Conservation (phyloP, 1,139 yeast species). For the Lodderomyces parapsilosis region DNA sequence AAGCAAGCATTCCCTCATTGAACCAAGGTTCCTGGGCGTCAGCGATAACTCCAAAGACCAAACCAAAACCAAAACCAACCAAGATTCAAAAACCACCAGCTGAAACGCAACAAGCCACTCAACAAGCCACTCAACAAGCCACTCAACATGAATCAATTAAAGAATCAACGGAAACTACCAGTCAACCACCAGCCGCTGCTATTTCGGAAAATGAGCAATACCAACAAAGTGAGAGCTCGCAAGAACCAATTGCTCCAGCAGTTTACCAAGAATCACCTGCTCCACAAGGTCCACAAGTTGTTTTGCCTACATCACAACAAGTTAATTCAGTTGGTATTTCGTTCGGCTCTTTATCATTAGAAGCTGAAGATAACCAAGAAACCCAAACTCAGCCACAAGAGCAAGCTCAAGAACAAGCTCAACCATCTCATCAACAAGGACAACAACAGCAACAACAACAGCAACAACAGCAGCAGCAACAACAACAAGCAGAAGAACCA, state of each 20-base stretch:
- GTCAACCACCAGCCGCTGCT: conserved; percentile 5
- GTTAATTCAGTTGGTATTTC: conserved; percentile 64
- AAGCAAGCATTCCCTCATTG: conserved; percentile 31
- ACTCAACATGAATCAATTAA: conserved; percentile 4
- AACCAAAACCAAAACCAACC: conserved; percentile 25
- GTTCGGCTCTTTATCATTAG: conserved; percentile 62
- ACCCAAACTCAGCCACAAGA: conserved; percentile 16
- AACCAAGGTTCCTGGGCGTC: conserved; percentile 55
- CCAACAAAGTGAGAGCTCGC: conserved; percentile 13
- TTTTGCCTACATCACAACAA: conserved; percentile 58
- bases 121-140: conserved; percentile 13
- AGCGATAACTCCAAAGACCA: conserved; percentile 56
- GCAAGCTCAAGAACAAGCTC: conserved; percentile 17
- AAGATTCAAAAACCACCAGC: conserved; percentile 9
- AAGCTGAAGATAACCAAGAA: conserved; percentile 31
- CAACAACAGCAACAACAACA: conserved; percentile 12
- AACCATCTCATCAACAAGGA: conserved; percentile 10
- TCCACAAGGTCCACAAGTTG: conserved; percentile 53
- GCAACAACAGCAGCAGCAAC: conserved; percentile 17
- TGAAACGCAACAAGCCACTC: conserved; percentile 6
- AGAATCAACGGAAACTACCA: conserved; percentile 4
- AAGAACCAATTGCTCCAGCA: conserved; percentile 52
- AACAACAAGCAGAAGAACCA: conserved; percentile 14
- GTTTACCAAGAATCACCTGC: conserved; percentile 6
- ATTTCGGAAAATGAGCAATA: conserved; percentile 9